These are phyloP conservation scores for Raphanus raphanistrum DNA, from an alignment of 345 rosid genomes.

Conservation along the genomic window DNA sequence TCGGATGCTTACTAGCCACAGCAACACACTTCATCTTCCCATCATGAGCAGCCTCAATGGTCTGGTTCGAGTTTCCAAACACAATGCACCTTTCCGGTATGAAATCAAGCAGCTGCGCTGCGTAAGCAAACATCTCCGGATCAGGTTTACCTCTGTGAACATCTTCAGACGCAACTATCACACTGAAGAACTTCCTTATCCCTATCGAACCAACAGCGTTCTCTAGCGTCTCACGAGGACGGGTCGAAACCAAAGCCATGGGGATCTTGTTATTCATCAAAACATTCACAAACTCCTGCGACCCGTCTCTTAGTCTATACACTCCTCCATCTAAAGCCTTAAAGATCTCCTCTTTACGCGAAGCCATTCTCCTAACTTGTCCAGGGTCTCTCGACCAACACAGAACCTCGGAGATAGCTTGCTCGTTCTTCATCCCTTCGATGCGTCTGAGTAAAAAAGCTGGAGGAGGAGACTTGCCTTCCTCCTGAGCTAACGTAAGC, in stretches of 20 bases:
- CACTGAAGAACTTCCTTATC: slow-evolving; percentile 65
- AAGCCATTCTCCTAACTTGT: slow-evolving; percentile 72
- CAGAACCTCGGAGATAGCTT: slow-evolving; percentile 89
- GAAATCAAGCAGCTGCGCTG: slow-evolving; percentile 82
- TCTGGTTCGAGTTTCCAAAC: slow-evolving; percentile 88
- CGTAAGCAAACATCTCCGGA: slow-evolving; percentile 87
- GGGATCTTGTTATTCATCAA: slow-evolving; percentile 87
- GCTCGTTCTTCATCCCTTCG: slow-evolving; percentile 97
- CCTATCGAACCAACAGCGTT: slow-evolving; percentile 69
- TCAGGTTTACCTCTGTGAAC: slow-evolving; percentile 91
- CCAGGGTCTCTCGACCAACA: slow-evolving; percentile 95
- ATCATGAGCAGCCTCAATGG: slow-evolving; percentile 94
- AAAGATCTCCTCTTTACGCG: slow-evolving; percentile 79
- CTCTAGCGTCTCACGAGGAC: slow-evolving; percentile 71
- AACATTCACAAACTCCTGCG: slow-evolving; percentile 81
- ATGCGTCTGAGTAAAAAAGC: slow-evolving; percentile 64
- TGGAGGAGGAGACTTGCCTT: slow-evolving; percentile 84
- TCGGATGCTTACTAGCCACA: slow-evolving; percentile 89
- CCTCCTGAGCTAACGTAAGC: slow-evolving; percentile 82
- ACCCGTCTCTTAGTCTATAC: slow-evolving; percentile 69
- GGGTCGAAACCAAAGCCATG: slow-evolving; percentile 92
- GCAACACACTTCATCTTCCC: slow-evolving; percentile 96
- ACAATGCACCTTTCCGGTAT: slow-evolving; percentile 96
- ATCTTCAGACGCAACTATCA: slow-evolving; percentile 83
- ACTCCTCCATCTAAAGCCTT: slow-evolving; percentile 81